A percentile compares a stretch with the other conserved stretches of the same genome.
phyloP scores from a whole-genome alignment of 148 eudicot species.

The Heliamphora exappendiculata region DNA sequence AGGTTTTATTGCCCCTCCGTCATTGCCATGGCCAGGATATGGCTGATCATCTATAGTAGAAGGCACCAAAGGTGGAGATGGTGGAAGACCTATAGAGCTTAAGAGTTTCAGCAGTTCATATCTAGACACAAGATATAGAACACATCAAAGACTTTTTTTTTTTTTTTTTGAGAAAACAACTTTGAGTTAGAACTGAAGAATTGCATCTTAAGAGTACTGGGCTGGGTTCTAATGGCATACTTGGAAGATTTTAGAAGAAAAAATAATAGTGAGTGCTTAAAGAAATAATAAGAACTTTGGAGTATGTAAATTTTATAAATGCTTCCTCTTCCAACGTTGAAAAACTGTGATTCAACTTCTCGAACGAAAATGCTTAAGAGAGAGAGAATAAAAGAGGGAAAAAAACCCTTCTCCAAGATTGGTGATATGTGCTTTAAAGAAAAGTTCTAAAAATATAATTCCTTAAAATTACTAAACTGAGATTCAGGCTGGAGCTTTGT shows the following conservation, averaged over 20 bases:
- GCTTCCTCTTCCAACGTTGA: background rate
- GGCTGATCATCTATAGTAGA: slow-evolving; percentile 38
- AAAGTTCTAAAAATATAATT: no score
- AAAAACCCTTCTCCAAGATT: no score
- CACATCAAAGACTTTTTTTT: background rate
- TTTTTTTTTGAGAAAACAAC: background rate
- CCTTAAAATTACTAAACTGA: background rate
- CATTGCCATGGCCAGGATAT: slow-evolving; percentile 35
- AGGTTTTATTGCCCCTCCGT: slow-evolving; percentile 51
- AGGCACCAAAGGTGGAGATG: slow-evolving; percentile 72
- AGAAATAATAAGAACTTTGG: background rate
- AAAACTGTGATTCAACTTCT: background rate
- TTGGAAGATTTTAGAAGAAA: background rate
- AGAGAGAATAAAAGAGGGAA: no score
- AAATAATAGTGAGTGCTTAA: background rate
- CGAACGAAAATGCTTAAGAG: no score
- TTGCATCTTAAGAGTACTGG: background rate
- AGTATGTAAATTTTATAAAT: background rate
- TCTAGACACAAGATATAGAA: background rate
- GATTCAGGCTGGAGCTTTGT: background rate
- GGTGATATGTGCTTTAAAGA: no score
- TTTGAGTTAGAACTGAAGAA: background rate
- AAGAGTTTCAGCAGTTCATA: slow-evolving; percentile 3
- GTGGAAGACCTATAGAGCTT: slow-evolving; percentile 69
- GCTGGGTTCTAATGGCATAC: background rate